Evolutionary conservation across 805 yeast genomes (phyloP), one percentile per base, ranked within the genome.

Genomic region (Ogataea populi-albae): DNA sequence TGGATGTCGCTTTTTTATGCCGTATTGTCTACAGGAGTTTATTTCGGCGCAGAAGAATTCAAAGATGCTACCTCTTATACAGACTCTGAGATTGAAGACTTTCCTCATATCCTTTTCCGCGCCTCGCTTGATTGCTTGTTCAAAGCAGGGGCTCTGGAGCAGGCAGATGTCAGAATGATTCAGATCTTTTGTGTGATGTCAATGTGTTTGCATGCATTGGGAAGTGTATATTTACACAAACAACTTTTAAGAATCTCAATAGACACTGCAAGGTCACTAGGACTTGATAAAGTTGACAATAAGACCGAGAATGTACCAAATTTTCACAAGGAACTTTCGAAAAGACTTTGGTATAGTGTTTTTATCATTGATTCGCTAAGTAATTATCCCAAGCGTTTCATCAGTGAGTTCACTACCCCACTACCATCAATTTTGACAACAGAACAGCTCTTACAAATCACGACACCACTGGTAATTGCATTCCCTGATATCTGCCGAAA

Each of bases 1-100:
- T 51, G 56, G 57, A 46, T 53, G 45, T 41, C 57, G 2, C 40
- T 51, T 3, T 48, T 41, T 25, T 50, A 50, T 30, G 45, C 54
- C 8, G 43, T 47, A 10, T 33, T 53, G 2, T 47, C 52, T 11
- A 40, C 52, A 1, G 57, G 57, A 3, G 27, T 46, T 10, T 46
- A 41, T 29, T 51, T 48, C 35, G 54, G 55, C 2, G 38, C 32
- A 5, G 54, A 47, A n/a, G 40, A 43, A 11, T 29, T 49, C 18
- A 29, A 38, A 15, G 18, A 25, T 1, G 7, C 23, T 6, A 31
- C 37, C 6, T 42, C 50, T 11, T 50, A 29, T 30, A 27, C 41
- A 2, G 40, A 28, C 6, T 17, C 22, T 7, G 51, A 47, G 24
- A 17, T 46, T 3, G 15, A 24, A 10, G 46, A 44, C 7, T 38